Evolutionary conservation across 1,139 yeast species (phyloP).

Genomic region (Lodderomyces metapsilosis): DNA sequence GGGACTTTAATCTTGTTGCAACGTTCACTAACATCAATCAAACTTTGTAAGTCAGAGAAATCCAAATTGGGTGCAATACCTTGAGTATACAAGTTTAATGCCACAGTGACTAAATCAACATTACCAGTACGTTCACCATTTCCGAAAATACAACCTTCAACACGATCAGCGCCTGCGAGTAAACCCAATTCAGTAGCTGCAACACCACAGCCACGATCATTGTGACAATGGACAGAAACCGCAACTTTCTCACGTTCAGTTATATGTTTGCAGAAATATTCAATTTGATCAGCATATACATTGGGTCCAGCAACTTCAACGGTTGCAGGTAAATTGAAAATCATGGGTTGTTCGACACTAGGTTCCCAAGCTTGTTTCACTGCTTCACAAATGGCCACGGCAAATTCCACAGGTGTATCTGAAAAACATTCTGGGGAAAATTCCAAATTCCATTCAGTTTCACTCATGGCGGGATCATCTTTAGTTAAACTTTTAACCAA

Average conservation of each 20-base stretch:
- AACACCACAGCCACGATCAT: conserved; percentile 51
- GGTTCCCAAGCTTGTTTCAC: conserved; percentile 50
- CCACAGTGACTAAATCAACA: conserved; percentile 48
- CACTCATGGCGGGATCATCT: conserved; percentile 36
- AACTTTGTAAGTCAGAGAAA: conserved; percentile 39
- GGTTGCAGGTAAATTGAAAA: conserved; percentile 50
- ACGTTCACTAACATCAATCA: conserved; percentile 44
- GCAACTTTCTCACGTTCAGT: conserved; percentile 45
- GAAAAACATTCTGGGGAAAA: conserved; percentile 50
- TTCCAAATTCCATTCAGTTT: conserved; percentile 46
- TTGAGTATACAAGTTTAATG: conserved; percentile 47
- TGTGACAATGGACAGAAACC: conserved; percentile 48
- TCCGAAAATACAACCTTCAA: conserved; percentile 51
- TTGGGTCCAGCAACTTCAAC: conserved; percentile 50
- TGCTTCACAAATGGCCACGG: conserved; percentile 46
- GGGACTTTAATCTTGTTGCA: conserved; percentile 49
- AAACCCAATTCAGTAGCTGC: conserved; percentile 51
- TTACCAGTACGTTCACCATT: conserved; percentile 53
- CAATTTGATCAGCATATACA: conserved; percentile 52
- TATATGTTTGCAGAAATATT: conserved; percentile 42
- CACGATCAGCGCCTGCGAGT: conserved; percentile 52
- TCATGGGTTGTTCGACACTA: conserved; percentile 39
- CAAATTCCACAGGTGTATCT: conserved; percentile 44
- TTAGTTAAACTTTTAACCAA: conserved; percentile 43
- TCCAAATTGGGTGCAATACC: conserved; percentile 46